Percentiles rank a stretch among this genome's conserved stretches.
phyloP scores from a whole-genome alignment of 495 filamentous ascomycete genomes.

The Apodospora peruviana region DNA sequence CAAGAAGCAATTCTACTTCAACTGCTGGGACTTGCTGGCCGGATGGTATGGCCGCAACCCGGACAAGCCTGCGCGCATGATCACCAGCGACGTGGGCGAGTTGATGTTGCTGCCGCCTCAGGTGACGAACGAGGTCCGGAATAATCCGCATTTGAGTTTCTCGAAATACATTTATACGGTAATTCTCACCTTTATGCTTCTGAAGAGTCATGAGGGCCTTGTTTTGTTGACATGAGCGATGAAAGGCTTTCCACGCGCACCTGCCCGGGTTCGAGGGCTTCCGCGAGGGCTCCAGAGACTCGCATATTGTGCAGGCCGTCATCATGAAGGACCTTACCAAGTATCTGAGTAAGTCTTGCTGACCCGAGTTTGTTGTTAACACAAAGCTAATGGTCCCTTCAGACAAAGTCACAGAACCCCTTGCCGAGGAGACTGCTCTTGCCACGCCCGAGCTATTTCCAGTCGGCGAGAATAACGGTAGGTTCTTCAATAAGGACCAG shows the following conservation, averaged over 20 bases:
- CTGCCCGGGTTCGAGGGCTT: constrained; percentile 45
- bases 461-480: neutral
- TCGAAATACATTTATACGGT: constrained; percentile 32
- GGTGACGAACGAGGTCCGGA: constrained; percentile 45
- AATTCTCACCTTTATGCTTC: neutral
- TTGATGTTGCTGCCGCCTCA: constrained; percentile 39
- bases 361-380: neutral
- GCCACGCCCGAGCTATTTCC: constrained; percentile 28
- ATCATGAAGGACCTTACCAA: constrained; percentile 45
- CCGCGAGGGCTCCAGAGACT: constrained; percentile 13
- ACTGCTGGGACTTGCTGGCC: constrained; percentile 5
- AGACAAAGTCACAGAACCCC: constrained; percentile 26
- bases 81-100: constrained; percentile 21
- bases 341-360: constrained; percentile 28
- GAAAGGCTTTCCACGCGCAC: constrained; percentile 37
- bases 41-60: constrained; percentile 14
- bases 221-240: neutral
- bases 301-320: constrained; percentile 30
- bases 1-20: constrained; percentile 10
- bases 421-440: constrained; percentile 38
- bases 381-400: neutral
- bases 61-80: constrained; percentile 20
- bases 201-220: neutral
- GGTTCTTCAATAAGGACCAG: neutral
- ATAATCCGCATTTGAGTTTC: constrained; percentile 32